These are phyloP conservation scores for Phytophthora rubi DNA, from an alignment of 352 stramenopile species.

Conservation along the genomic window DNA sequence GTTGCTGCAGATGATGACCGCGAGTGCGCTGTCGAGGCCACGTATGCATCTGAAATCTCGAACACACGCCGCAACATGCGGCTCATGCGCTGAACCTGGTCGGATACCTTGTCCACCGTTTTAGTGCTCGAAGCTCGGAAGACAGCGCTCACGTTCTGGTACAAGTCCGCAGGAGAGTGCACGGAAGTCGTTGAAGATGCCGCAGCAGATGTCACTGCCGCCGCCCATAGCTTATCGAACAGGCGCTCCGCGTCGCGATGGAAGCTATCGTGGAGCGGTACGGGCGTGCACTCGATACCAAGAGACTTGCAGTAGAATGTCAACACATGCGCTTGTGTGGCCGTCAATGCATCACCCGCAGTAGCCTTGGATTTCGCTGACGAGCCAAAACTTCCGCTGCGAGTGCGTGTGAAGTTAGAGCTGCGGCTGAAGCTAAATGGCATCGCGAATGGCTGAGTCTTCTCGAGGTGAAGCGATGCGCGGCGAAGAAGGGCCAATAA, in stretches of 20 bases:
- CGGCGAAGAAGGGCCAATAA: conserved; percentile 66
- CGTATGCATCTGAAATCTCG: conserved; percentile 88
- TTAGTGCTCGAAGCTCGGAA: conserved; percentile 38
- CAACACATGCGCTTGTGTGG: conserved; percentile 73
- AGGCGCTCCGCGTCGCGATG: conserved; percentile 84
- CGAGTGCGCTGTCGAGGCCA: conserved; percentile 75
- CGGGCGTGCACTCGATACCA: conserved; percentile 68
- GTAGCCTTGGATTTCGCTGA: conserved; percentile 37
- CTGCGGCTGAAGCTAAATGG: conserved; percentile 43
- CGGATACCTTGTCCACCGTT: conserved; percentile 39
- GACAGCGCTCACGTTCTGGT: conserved; percentile 45
- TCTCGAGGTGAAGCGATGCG: conserved; percentile 69
- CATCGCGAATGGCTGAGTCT: conserved; percentile 72
- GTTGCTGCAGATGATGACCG: conserved; percentile 42
- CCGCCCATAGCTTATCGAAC: conserved; percentile 82
- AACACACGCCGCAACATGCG: conserved; percentile 77
- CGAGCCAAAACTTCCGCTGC: conserved; percentile 37
- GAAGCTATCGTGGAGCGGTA: conserved; percentile 76
- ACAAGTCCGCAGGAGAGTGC: conserved; percentile 40
- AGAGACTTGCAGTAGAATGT: conserved; percentile 85
- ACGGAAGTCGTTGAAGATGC: conserved; percentile 29
- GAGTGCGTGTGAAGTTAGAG: conserved; percentile 30
- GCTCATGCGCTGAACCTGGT: conserved; percentile 75
- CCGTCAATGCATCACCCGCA: conserved; percentile 50
- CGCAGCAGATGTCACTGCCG: conserved; percentile 26